Evolutionary conservation across 2,329 filamentous ascomycete genomes (phyloP).

Genomic region (Sporothrix curviconia): DNA sequence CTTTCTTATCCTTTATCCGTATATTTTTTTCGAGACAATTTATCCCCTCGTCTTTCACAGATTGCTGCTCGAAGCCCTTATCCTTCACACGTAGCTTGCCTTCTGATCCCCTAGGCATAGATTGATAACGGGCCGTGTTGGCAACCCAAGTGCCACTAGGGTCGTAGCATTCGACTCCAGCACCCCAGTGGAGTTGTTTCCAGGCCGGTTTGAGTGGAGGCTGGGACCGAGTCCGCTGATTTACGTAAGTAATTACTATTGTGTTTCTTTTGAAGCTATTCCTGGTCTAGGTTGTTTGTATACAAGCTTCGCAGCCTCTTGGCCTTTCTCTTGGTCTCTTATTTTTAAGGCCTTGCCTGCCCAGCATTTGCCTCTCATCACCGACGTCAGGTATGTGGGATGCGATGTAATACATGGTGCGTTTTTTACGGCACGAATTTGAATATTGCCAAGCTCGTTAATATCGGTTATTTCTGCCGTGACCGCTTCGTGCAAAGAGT

Average conservation of each 20-base stretch:
- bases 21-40: background rate
- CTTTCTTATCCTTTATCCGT: no score
- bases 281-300: no score
- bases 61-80: no score
- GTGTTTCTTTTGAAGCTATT: no score
- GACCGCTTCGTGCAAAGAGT: background rate
- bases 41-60: background rate
- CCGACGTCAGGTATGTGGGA: constrained; percentile 6
- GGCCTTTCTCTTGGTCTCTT: background rate
- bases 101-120: background rate
- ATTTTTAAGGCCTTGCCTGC: no score
- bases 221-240: background rate
- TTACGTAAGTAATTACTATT: no score
- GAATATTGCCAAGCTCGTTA: background rate
- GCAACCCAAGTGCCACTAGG: background rate
- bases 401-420: no score
- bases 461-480: background rate
- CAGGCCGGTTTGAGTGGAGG: no score
- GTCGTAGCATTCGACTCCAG: no score
- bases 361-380: background rate
- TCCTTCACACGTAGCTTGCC: background rate
- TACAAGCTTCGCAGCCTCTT: no score
- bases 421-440: no score
- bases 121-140: constrained; percentile 3
- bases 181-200: no score